These are phyloP conservation scores for Porphyrellus cyaneotinctus DNA, from an alignment of 768 basidiomycete species.

Conservation along the genomic window DNA sequence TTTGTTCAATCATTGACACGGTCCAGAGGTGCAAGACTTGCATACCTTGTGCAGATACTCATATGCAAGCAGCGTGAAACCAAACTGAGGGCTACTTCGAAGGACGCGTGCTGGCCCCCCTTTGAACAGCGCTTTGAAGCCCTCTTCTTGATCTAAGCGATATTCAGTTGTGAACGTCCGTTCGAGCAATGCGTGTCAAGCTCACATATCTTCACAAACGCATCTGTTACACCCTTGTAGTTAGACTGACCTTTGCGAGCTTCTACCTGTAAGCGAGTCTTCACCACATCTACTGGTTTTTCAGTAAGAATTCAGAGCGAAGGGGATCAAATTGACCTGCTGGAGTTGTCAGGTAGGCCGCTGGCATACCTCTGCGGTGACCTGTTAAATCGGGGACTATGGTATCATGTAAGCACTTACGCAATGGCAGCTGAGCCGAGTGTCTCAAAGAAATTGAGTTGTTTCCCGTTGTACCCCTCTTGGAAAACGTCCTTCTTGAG, in stretches of 20 bases:
- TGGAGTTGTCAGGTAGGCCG: constrained; percentile 89
- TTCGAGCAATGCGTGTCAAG: constrained; percentile 16
- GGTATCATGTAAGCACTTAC: constrained; percentile 44
- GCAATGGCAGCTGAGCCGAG: constrained; percentile 76
- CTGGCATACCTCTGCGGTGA: constrained; percentile 85
- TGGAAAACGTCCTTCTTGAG: constrained; percentile 91
- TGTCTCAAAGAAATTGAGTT: constrained; percentile 86
- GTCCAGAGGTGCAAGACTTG: constrained; percentile 9
- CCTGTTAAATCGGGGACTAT: constrained; percentile 27
- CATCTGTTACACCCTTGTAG: constrained; percentile 88
- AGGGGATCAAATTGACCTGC: constrained; percentile 51
- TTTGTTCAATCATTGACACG: neutral
- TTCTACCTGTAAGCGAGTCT: constrained; percentile 94
- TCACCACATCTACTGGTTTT: constrained; percentile 76
- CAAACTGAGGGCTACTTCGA: constrained; percentile 91
- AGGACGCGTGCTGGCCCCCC: constrained; percentile 86
- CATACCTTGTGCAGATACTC: constrained; percentile 65
- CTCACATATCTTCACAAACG: constrained; percentile 86
- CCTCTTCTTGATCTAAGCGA: constrained; percentile 75
- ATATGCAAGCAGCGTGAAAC: constrained; percentile 83
- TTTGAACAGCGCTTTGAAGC: constrained; percentile 86
- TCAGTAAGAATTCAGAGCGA: constrained; percentile 15
- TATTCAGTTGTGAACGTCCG: constrained; percentile 2
- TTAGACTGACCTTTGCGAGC: constrained; percentile 85
- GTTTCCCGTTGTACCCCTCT: constrained; percentile 94